phyloP scores from a whole-genome alignment of 139 green algal genomes.

The Coelastrella sp. region DNA sequence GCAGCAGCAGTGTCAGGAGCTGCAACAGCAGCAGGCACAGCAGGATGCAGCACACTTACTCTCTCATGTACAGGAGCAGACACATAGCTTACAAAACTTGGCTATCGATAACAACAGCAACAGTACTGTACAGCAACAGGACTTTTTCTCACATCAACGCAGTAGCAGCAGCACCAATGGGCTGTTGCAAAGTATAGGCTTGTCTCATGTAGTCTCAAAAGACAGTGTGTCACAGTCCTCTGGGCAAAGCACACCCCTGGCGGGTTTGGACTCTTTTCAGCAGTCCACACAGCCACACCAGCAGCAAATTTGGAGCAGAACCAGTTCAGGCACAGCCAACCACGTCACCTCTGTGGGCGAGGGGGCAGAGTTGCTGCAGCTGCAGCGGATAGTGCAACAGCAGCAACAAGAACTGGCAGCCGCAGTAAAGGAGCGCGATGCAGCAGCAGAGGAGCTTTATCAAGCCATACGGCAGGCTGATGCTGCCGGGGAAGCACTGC shows the following conservation, averaged over 20 bases:
- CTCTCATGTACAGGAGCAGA: not conserved
- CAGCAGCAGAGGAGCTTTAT: conserved; percentile 68
- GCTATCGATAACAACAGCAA: not conserved
- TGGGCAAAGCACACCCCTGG: not conserved
- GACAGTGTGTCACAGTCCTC: not conserved
- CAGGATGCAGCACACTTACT: not conserved
- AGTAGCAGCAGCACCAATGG: not conserved
- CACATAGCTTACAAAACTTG: not conserved
- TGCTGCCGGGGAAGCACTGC: conserved; percentile 51
- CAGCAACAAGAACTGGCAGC: conserved; percentile 54
- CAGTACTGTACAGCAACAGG: not conserved
- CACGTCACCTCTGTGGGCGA: not conserved
- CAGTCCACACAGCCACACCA: not conserved
- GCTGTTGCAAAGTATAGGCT: not conserved
- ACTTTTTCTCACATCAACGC: not conserved
- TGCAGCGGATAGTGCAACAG: conserved; percentile 48
- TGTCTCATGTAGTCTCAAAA: not conserved
- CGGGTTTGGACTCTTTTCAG: not conserved
- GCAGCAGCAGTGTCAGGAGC: conserved; percentile 40
- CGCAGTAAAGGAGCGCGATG: conserved; percentile 60
- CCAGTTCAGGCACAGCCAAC: conserved; percentile 12
- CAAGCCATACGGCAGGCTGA: conserved; percentile 64
- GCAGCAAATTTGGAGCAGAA: not conserved
- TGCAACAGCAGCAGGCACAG: conserved; percentile 23
- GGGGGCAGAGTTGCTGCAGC: not conserved